A percentile compares a stretch with the other conserved stretches of the same genome.
These are phyloP conservation scores for Echria macrotheca DNA, from an alignment of 495 filamentous ascomycete species.

Conservation along the genomic window DNA sequence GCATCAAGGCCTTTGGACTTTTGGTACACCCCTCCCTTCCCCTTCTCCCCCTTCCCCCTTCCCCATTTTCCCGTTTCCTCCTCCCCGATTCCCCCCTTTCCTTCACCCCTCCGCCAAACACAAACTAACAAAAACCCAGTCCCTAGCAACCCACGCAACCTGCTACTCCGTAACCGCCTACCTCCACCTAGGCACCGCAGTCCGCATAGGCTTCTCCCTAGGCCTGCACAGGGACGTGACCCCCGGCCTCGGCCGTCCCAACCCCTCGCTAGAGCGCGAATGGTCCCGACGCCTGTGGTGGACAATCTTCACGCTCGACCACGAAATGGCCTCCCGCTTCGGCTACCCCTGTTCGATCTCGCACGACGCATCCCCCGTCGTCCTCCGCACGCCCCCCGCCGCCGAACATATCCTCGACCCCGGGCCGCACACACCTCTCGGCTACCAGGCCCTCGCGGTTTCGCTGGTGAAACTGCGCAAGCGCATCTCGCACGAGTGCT, in stretches of 20 bases:
- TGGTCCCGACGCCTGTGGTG: slow-evolving; percentile 7
- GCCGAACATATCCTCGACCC: slow-evolving; percentile 8
- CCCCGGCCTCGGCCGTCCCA: no score
- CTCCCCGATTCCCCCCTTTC: no score
- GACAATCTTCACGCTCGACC: slow-evolving; percentile 6
- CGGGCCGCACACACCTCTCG: slow-evolving; percentile 1
- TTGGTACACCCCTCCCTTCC: no score
- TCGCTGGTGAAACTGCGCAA: slow-evolving; percentile 1
- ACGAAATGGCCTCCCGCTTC: slow-evolving; percentile 6
- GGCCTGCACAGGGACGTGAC: slow-evolving; percentile 7
- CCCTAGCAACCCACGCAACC: slow-evolving; percentile 4
- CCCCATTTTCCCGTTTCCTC: no score
- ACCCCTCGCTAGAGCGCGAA: slow-evolving; percentile 3
- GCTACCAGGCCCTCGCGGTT: slow-evolving; percentile 2
- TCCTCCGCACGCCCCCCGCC: slow-evolving; percentile 1
- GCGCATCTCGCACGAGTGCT: slow-evolving; percentile 3
- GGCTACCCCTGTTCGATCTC: slow-evolving; percentile 1
- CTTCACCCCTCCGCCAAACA: no score
- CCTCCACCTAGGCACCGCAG: slow-evolving; percentile 1
- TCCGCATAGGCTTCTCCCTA: slow-evolving; percentile 6
- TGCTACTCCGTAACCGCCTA: slow-evolving; percentile 6
- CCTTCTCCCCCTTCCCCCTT: no score
- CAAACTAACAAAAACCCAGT: no score
- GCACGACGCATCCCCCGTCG: slow-evolving; percentile 2
- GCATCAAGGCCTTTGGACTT: slow-evolving; percentile 8